A percentile compares a stretch with the other conserved stretches of the same genome.
phyloP scores from a whole-genome alignment of 2,329 filamentous ascomycete species.

The Cladorrhinum sp. region DNA sequence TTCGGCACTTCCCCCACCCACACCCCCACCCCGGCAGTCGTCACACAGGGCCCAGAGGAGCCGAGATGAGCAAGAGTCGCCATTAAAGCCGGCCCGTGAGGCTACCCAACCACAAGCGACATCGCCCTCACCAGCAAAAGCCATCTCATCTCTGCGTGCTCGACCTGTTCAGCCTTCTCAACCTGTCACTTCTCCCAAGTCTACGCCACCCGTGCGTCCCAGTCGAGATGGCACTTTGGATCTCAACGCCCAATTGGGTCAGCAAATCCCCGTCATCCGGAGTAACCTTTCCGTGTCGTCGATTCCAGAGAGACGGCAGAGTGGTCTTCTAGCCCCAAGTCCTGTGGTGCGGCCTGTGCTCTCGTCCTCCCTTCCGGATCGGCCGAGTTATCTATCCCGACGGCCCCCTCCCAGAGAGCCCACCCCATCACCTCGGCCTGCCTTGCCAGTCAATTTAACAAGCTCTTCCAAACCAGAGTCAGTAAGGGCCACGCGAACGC shows the following conservation, averaged over 20 bases:
- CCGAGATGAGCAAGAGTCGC: constrained; percentile 38
- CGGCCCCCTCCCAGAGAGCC: constrained; percentile 35
- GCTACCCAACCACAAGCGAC: constrained; percentile 26
- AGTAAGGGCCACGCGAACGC: constrained; percentile 41
- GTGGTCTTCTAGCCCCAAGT: constrained; percentile 30
- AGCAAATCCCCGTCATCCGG: constrained; percentile 55
- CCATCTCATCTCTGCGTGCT: constrained; percentile 25
- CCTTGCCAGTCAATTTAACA: constrained; percentile 16
- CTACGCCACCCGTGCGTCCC: constrained; percentile 55
- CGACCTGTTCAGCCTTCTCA: constrained; percentile 29
- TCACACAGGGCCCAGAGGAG: constrained; percentile 52
- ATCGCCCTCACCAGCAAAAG: constrained; percentile 25
- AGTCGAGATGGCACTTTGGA: constrained; percentile 66
- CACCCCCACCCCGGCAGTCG: constrained; percentile 60
- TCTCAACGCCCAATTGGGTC: constrained; percentile 54
- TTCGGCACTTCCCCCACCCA: constrained; percentile 54
- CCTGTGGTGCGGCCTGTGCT: constrained; percentile 36
- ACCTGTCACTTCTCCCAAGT: constrained; percentile 31
- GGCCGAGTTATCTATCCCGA: constrained; percentile 27
- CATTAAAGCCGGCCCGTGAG: constrained; percentile 37
- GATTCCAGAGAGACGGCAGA: constrained; percentile 48
- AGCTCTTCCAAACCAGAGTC: constrained; percentile 29
- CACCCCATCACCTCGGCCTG: constrained; percentile 31
- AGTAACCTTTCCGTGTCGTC: constrained; percentile 56
- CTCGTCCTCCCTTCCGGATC: constrained; percentile 34